Conservation (phyloP, 495 filamentous ascomycete genomes). For the Neurospora discreta region DNA sequence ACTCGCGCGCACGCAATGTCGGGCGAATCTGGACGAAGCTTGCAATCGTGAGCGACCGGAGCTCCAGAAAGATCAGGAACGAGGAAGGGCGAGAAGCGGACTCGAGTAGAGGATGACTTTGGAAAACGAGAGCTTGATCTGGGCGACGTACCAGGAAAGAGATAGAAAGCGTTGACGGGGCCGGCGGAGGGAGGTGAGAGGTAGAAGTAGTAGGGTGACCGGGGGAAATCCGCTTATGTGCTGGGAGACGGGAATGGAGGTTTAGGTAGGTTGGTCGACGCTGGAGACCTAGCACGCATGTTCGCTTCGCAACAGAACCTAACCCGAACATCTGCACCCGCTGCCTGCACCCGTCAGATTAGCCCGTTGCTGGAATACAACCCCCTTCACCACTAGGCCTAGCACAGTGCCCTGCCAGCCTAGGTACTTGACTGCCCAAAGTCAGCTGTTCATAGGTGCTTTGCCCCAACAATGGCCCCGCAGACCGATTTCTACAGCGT, state of each 20-base stretch:
- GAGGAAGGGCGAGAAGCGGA: background rate
- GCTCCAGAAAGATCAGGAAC: background rate
- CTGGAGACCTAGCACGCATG: background rate
- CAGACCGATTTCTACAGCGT: background rate
- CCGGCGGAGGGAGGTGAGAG: background rate
- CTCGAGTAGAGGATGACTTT: background rate
- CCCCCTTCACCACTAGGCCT: background rate
- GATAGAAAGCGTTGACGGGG: background rate
- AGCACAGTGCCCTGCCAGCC: background rate
- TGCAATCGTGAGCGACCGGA: constrained; percentile 13
- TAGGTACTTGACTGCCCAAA: background rate
- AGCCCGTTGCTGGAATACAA: background rate
- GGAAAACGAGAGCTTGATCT: background rate
- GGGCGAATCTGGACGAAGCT: constrained; percentile 2
- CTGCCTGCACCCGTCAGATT: background rate
- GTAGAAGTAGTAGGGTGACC: background rate
- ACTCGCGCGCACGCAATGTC: constrained; percentile 13
- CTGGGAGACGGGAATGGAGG: background rate
- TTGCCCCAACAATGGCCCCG: background rate
- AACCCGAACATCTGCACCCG: background rate
- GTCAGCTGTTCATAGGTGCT: background rate
- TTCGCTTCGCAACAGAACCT: background rate
- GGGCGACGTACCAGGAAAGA: background rate
- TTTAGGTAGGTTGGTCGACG: background rate
- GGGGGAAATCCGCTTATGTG: background rate